A percentile compares a stretch with the other conserved stretches of the same genome.
These are phyloP conservation scores for Microstroma glucosiphilum DNA, from an alignment of 1,284 basidiomycete genomes.

Conservation along the genomic window DNA sequence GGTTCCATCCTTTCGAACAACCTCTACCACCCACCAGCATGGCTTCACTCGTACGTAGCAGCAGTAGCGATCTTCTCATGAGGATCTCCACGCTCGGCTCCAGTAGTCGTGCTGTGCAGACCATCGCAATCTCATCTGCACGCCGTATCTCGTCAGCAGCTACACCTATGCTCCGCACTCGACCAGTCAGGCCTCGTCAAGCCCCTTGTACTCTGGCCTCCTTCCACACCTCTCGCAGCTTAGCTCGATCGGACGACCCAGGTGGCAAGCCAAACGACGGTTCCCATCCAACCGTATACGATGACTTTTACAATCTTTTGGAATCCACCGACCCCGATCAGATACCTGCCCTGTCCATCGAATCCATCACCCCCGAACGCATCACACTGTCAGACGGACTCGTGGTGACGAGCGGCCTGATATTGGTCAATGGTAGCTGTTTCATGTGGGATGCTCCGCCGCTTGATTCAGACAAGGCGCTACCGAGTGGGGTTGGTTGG, in stretches of 20 bases:
- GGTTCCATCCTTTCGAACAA: no score
- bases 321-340: slow-evolving; percentile 14
- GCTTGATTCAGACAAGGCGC: slow-evolving; percentile 51
- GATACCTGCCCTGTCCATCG: slow-evolving; percentile 15
- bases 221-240: neutral
- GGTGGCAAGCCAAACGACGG: slow-evolving; percentile 41
- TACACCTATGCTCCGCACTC: no score
- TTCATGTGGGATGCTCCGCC: slow-evolving; percentile 82
- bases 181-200: no score
- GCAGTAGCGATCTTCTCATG: no score
- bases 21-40: no score
- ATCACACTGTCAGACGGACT: slow-evolving; percentile 58
- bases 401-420: slow-evolving; percentile 66
- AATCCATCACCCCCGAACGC: slow-evolving; percentile 21
- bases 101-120: no score
- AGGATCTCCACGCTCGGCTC: no score
- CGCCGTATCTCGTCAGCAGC: no score
- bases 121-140: no score
- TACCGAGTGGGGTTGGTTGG: slow-evolving; percentile 51
- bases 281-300: slow-evolving; percentile 35
- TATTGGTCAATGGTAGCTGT: slow-evolving; percentile 74
- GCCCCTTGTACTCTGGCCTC: neutral
- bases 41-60: no score
- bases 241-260: slow-evolving; percentile 27
- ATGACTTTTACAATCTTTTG: slow-evolving; percentile 41